These are phyloP conservation scores for Grifola frondosa DNA, from an alignment of 1,284 basidiomycete genomes.

Conservation along the genomic window DNA sequence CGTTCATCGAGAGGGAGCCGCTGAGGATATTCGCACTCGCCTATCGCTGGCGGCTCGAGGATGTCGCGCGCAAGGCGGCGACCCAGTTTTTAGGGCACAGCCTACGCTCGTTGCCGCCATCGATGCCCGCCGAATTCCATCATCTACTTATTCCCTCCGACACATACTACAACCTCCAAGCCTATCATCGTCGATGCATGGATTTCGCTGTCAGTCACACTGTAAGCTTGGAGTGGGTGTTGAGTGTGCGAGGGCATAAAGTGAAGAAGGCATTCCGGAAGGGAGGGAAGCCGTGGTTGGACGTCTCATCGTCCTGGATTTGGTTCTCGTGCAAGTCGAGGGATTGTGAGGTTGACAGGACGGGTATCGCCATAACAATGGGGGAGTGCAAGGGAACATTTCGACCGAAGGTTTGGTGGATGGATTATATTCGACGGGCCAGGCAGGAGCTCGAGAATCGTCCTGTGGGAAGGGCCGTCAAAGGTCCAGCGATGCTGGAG, in stretches of 20 bases:
- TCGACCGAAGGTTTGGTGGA: constrained; percentile 3
- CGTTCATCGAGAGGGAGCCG: not conserved
- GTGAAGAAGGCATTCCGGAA: constrained; percentile 1
- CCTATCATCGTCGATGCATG: constrained; percentile 3
- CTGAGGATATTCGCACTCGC: constrained; percentile 8
- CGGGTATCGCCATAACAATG: not conserved
- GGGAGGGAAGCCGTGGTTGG: constrained; percentile 2
- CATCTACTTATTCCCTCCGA: constrained; percentile 4
- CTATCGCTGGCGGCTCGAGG: not conserved
- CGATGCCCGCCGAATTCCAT: constrained; percentile 7
- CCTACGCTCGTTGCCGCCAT: not conserved
- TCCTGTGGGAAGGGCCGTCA: not conserved
- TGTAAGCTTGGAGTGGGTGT: constrained; percentile 1
- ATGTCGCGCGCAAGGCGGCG: not conserved
- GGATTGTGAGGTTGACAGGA: not conserved
- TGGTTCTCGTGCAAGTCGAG: constrained; percentile 4
- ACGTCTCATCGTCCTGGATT: constrained; percentile 1
- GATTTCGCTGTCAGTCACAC: not conserved
- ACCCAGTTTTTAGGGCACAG: not conserved
- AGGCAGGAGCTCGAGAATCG: not conserved
- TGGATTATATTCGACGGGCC: not conserved
- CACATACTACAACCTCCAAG: constrained; percentile 1
- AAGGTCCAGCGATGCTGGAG: not conserved
- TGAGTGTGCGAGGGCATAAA: not conserved
- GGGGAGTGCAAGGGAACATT: not conserved